A percentile compares a stretch with the other conserved stretches of the same genome.
Evolutionary conservation across 106 monocot species (phyloP).

Genomic region (Apostasia shenzhenica): DNA sequence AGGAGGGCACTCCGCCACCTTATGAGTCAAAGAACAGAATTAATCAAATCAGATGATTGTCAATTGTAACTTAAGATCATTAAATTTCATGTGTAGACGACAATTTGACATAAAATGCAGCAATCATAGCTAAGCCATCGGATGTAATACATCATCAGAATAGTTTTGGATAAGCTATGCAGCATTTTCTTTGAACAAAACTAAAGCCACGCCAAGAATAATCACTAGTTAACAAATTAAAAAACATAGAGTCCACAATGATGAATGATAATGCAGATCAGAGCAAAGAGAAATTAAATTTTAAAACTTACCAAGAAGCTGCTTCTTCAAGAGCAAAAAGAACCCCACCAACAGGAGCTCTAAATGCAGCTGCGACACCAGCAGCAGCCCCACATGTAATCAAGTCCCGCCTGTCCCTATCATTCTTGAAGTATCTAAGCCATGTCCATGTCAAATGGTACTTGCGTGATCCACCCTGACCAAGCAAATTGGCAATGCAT

Average conservation of each 20-base stretch:
- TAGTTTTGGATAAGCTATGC: background rate
- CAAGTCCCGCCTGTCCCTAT: conserved; percentile 83
- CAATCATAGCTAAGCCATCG: background rate
- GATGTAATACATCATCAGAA: background rate
- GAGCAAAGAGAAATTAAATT: background rate
- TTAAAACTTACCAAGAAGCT: conserved; percentile 69
- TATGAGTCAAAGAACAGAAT: conserved; percentile 1
- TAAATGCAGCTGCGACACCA: conserved; percentile 92
- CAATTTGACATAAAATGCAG: background rate
- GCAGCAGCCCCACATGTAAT: conserved; percentile 97
- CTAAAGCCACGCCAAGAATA: background rate
- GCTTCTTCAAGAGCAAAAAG: conserved; percentile 98
- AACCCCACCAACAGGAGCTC: conserved; percentile 96
- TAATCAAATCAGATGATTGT: too few relatives aligned
- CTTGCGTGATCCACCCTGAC: conserved; percentile 94
- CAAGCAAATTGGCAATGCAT: conserved; percentile 83
- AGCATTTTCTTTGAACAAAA: background rate
- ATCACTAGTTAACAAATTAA: background rate
- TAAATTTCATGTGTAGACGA: background rate
- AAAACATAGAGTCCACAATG: background rate
- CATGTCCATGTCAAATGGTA: conserved; percentile 90
- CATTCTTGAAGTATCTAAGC: conserved; percentile 94
- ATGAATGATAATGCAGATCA: background rate
- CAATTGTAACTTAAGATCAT: background rate
- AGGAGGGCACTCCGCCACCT: conserved; percentile 96